Base-by-base conservation (phyloP, 2,329 filamentous ascomycete genomes). In the Botrytis deweyae region DNA sequence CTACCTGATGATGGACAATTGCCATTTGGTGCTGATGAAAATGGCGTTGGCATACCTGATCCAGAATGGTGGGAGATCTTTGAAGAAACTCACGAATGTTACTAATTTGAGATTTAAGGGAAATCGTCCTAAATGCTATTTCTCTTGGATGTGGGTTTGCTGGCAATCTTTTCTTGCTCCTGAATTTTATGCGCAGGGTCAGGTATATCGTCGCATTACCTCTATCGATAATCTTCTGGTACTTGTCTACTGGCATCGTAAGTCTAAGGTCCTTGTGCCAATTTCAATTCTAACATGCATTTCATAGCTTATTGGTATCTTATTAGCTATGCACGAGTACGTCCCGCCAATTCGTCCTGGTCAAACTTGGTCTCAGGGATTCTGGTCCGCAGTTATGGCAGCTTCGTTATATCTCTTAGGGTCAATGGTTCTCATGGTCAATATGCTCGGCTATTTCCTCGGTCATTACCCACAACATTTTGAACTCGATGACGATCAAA, bases 401-500 rank as follows among this genome's bases (percentile, higher is more conserved):
- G 88, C 90, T 2, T 81, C 84, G 1, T 83, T 92, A 14, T 93
- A 93, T 80, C 84, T 90, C 61, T 79, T 91, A 25, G 88, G 90
- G 74, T 88, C 88, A 9, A 84, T 88, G 80, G 84, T 91, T 14
- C 82, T 93, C 0, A 89, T 92, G 86, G 81, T 91, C 75, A 93
- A 93, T 76, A 91, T 92, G 88, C 81, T 91, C 29, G 90, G 90
- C 2, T 92, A 91, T 76, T 88, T 91, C 73, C 83, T 91, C 0
- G 90, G 90, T 2, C 89, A 91, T 77, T 93, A 93, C 78, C 89
- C 89, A 1, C 88, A 91, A 78, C 87, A 89, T 76, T 92, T 93
- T 78, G 85, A 87, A 6, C 82, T 93, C 5, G 90, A 89, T 9
- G 88, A 92, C 71, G 87, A 89, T 68, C 91, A 93, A 78, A 85